These are phyloP conservation scores for Arthrobotrys iridis DNA, from an alignment of 2,329 filamentous ascomycete genomes.

Conservation along the genomic window DNA sequence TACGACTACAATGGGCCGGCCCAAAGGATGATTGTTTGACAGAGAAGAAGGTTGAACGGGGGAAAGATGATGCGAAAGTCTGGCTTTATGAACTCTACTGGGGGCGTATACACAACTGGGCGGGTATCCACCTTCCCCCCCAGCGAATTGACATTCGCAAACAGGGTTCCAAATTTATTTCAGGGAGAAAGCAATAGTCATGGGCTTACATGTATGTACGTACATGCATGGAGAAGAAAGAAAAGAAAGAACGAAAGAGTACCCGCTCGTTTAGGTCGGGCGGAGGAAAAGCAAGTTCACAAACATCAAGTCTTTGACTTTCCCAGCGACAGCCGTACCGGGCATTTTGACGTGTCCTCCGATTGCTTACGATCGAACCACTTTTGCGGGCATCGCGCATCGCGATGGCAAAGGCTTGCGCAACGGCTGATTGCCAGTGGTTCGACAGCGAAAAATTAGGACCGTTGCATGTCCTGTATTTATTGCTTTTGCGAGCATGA, in stretches of 20 bases:
- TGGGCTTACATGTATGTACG: conserved; percentile 39
- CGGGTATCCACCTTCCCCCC: conserved; percentile 21
- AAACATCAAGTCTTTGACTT: conserved; percentile 25
- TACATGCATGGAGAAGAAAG: no score
- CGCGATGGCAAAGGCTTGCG: neutral
- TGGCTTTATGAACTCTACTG: conserved; percentile 12
- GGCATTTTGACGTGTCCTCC: conserved; percentile 25
- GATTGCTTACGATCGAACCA: conserved; percentile 3
- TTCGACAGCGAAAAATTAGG: neutral
- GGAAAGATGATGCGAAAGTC: conserved; percentile 4
- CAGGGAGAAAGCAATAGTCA: conserved; percentile 39
- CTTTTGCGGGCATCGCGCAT: neutral
- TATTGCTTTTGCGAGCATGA: conserved; percentile 24
- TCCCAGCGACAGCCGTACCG: neutral
- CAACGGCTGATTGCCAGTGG: neutral
- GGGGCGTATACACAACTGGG: conserved; percentile 38
- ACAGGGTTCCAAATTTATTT: conserved; percentile 43
- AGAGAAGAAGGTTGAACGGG: neutral
- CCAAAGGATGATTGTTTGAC: conserved; percentile 17
- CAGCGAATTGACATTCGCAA: conserved; percentile 16
- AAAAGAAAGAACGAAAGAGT: neutral
- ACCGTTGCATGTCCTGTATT: neutral
- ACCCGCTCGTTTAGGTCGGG: conserved; percentile 14
- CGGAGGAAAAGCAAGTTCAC: conserved; percentile 34
- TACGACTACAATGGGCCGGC: conserved; percentile 41